Evolutionary conservation across 768 basidiomycete genomes (phyloP), one percentile per base, ranked within the genome.

Genomic region (Rhizopogon vinicolor): DNA sequence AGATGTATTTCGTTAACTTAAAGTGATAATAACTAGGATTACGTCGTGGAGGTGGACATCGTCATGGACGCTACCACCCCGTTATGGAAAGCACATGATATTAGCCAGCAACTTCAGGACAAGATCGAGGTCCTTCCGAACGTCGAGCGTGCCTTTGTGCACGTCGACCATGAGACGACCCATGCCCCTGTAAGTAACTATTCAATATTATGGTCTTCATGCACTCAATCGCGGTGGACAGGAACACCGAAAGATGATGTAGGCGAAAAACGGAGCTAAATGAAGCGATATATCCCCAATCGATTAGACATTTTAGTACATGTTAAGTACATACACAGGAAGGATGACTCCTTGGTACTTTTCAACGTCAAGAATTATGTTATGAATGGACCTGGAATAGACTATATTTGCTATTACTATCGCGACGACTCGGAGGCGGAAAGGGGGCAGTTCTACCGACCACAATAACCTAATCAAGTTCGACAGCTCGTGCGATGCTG

Each of bases 31-130:
- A 31, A 4, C 51, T 62, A 89, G 87, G 82, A 92, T 56, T 96
- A 93, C 66, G 91, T 94, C 65, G 94, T 98, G 44, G 97, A 98
- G 71, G 79, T 98, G 13, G 97, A 99, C 68, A 82, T 98, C 44
- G 95, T 98, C 42, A 91, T 98, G 87, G 81, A 86, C 57, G 87
- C 87, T 9, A 83, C 84, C 55, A 97, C 93, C 25, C 91, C 93
- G 0, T 74, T 98, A 1, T 91, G 88, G 86, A 87, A 86, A 68
- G 91, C 92, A 18, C 91, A 93, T 66, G 91, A 93, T 67, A 65
- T 91, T 56, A 87, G 87, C 62, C 91, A 93, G 69, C 78, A 86
- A 58, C 72, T 93, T 16, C 91, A 93, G 65, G 92, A 93, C 65
- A 91, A 89, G 72, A 85, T 97, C 45, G 94, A 97, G 66, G 81